Conservation (phyloP, 2,329 filamentous ascomycete species). For the Metarhizium robertsii region DNA sequence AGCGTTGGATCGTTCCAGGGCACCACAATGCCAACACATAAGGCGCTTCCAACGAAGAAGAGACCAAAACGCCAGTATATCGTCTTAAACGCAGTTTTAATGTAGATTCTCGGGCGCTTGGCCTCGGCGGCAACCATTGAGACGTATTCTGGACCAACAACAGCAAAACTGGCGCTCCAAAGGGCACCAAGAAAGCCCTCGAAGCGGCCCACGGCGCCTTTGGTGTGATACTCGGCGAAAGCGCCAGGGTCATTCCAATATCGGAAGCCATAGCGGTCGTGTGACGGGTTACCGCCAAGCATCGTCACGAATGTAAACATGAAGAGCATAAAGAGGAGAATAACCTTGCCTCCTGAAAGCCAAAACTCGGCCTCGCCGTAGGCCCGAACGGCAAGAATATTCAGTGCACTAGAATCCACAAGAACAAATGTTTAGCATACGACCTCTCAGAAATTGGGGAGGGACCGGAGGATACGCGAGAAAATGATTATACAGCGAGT, state of each 20-base stretch:
- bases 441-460: constrained; percentile 6
- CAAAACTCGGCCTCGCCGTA: constrained; percentile 68
- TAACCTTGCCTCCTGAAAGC: constrained; percentile 52
- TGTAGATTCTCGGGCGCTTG: constrained; percentile 50
- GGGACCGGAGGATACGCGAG: not conserved
- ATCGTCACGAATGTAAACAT: constrained; percentile 72
- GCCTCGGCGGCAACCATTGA: constrained; percentile 61
- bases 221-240: constrained; percentile 45
- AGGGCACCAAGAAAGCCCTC: constrained; percentile 61
- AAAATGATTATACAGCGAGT: not conserved
- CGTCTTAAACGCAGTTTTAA: constrained; percentile 63
- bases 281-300: constrained; percentile 65
- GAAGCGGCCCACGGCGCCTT: constrained; percentile 54
- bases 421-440: constrained; percentile 18
- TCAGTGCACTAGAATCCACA: constrained; percentile 37
- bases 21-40: constrained; percentile 57
- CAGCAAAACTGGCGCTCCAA: constrained; percentile 54
- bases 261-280: constrained; percentile 61
- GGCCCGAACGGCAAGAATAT: constrained; percentile 55
- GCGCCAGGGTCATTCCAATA: constrained; percentile 44
- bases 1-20: constrained; percentile 54
- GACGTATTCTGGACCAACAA: constrained; percentile 60
- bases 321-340: constrained; percentile 59
- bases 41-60: constrained; percentile 62
- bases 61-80: constrained; percentile 63